These are phyloP conservation scores for Tremella fuciformis DNA, from an alignment of 768 basidiomycete species.

Conservation along the genomic window DNA sequence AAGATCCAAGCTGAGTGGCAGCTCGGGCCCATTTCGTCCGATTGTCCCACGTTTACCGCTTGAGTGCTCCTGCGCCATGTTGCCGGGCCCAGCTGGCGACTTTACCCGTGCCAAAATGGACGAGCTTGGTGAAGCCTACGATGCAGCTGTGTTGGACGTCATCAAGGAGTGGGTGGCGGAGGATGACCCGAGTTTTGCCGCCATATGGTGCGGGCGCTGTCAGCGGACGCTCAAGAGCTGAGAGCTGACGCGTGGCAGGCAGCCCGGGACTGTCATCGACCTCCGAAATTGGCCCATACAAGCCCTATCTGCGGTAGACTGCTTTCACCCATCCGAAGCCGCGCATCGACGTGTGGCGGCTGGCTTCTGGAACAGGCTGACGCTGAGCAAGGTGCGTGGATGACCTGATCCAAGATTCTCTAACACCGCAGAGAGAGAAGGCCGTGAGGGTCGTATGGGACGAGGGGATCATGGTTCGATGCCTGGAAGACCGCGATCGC, in stretches of 20 bases:
- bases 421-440: slow-evolving; percentile 24
- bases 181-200: slow-evolving; percentile 25
- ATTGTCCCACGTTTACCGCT: slow-evolving; percentile 39
- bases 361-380: slow-evolving; percentile 49
- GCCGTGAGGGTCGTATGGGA: slow-evolving; percentile 38
- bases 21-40: slow-evolving; percentile 24
- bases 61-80: slow-evolving; percentile 45
- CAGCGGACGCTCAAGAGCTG: neutral
- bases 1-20: neutral
- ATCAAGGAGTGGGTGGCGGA: slow-evolving; percentile 34
- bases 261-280: slow-evolving; percentile 39
- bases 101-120: slow-evolving; percentile 45
- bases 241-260: slow-evolving; percentile 16
- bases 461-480: slow-evolving; percentile 34
- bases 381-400: slow-evolving; percentile 26
- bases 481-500: slow-evolving; percentile 40
- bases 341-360: slow-evolving; percentile 42
- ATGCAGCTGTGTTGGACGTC: slow-evolving; percentile 33
- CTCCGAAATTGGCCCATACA: slow-evolving; percentile 40
- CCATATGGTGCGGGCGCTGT: slow-evolving; percentile 29
- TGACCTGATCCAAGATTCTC: neutral
- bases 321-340: slow-evolving; percentile 44
- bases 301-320: slow-evolving; percentile 40
- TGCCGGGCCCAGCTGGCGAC: slow-evolving; percentile 45
- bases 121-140: slow-evolving; percentile 39